Conservation (phyloP, 176 grass and related monocot genomes). For the Paspalum vaginatum region DNA sequence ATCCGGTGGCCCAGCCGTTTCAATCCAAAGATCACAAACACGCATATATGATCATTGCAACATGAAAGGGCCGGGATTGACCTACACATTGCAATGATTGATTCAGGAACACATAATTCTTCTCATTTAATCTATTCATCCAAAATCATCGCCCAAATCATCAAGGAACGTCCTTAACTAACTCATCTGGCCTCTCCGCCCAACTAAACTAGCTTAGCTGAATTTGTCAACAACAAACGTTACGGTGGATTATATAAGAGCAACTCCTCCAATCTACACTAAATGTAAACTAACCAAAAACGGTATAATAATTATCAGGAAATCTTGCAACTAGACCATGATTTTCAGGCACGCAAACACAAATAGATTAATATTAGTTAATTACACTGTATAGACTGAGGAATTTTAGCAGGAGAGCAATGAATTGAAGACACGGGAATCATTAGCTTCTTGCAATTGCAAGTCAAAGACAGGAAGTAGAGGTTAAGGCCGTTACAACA, state of each 20-base stretch:
- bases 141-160: not conserved
- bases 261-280: not conserved
- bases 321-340: not conserved
- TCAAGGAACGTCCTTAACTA: not conserved
- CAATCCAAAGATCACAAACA: not conserved
- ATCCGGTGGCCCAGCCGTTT: no score
- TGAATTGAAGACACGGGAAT: not conserved
- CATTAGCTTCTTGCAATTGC: not conserved
- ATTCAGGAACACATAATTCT: not conserved
- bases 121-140: not conserved
- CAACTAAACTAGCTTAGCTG: not conserved
- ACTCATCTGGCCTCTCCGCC: not conserved
- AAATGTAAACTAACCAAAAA: not conserved
- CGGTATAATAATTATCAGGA: not conserved
- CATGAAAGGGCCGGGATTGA: not conserved
- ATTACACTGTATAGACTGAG: not conserved
- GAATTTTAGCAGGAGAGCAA: not conserved
- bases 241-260: not conserved
- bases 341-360: not conserved
- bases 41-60: not conserved
- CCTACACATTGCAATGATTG: not conserved
- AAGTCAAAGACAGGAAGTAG: not conserved
- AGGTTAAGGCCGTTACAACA: conserved; percentile 16
- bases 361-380: not conserved
- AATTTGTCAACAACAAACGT: not conserved